Evolutionary conservation across 2,329 filamentous ascomycete species (phyloP), one percentile per base, ranked within the genome.

Genomic region (Proliferodiscus dingleyae): DNA sequence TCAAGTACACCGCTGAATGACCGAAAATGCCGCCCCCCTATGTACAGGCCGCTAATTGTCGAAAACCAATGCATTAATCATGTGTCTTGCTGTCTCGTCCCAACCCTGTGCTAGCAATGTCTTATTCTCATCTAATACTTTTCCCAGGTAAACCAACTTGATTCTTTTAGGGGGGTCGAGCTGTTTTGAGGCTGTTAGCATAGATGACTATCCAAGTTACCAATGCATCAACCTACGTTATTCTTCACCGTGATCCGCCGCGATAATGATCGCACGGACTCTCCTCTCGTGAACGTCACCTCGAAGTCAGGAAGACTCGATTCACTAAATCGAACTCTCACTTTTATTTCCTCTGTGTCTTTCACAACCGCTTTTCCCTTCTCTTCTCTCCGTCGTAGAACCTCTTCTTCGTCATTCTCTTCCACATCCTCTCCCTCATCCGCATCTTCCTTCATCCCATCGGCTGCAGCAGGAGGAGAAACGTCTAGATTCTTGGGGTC

Each of bases 121-220:
- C 16, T 77, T 63, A 43, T 74, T 73, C 53, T 91, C 87, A 53
- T 82, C 81, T 37, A 95, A 74, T 41, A 90, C 78, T 62, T 82
- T 88, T 55, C 90, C 90, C 66, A 93, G 75, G 64, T 95, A 94
- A 16, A 81, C 83, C 48, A 95, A 77, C 43, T 80, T 80, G 41
- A 95, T 71, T 38, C 73, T 77, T 50, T 78, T 80, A 36, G 69
- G 70, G 6, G 71, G 62, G 2, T 74, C 65, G 24, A 90, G 69
- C 84, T 64, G 30, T 6, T 36, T 11, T 8, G 15, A 15, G 16
- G 19, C n/a, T n/a, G 13, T 53, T 41, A 52, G 41, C 26, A 22
- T 5, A 38, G 3, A 26, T 29, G n/a, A 11, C 16, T 22, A 28
- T 11, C 13, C 10, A 24, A 42, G 4, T 18, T 40, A 23, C 15